These are phyloP conservation scores for Crepidotus variabilis DNA, from an alignment of 768 basidiomycete species.

Conservation along the genomic window DNA sequence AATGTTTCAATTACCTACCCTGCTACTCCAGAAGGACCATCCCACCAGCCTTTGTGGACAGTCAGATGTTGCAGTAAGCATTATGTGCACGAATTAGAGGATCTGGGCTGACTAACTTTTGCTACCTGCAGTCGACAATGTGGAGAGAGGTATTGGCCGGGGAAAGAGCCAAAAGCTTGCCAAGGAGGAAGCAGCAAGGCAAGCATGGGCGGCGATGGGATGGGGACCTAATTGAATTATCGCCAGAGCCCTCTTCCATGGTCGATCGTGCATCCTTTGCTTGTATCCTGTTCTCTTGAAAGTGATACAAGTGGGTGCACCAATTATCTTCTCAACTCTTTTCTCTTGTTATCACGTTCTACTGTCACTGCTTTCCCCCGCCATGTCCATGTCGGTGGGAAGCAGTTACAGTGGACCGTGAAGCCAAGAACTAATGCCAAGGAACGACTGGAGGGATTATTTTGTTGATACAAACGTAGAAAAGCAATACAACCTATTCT, in stretches of 20 bases:
- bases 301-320: slow-evolving; percentile 13
- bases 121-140: slow-evolving; percentile 39
- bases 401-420: no score
- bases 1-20: slow-evolving; percentile 42
- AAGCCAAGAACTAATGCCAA: no score
- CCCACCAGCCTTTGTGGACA: slow-evolving; percentile 56
- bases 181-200: slow-evolving; percentile 64
- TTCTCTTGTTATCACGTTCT: no score
- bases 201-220: slow-evolving; percentile 49
- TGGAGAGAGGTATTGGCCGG: slow-evolving; percentile 43
- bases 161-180: slow-evolving; percentile 65
- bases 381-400: no score
- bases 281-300: neutral
- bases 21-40: slow-evolving; percentile 42
- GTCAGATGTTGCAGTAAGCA: slow-evolving; percentile 50
- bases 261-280: slow-evolving; percentile 15
- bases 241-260: slow-evolving; percentile 14
- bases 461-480: neutral
- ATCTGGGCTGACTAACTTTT: neutral
- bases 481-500: neutral
- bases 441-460: neutral
- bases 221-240: slow-evolving; percentile 33
- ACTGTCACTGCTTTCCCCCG: no score
- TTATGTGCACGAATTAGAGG: neutral
- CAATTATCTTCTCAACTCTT: slow-evolving; percentile 10